Evolutionary conservation across 345 rosid species (phyloP), one percentile per base, ranked within the genome.

Genomic region (Eucalyptus camaldulensis): DNA sequence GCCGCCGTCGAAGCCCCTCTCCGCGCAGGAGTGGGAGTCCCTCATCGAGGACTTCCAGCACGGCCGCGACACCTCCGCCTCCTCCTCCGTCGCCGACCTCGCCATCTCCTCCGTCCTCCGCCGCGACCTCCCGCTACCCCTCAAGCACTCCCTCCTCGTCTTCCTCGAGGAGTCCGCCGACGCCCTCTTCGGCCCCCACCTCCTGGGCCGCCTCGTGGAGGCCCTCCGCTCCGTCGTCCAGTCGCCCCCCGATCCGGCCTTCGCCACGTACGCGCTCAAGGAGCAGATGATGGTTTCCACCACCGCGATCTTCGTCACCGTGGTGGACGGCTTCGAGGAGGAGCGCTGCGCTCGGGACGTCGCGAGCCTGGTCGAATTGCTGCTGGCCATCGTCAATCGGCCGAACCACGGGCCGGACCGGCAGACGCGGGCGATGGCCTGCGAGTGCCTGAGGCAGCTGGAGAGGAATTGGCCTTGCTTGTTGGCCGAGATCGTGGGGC

Each of bases 371-470:
- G 96, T 95, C 21, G 98, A 96, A 88, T 91, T 96, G 94, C 90
- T 97, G 8, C 89, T 97, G 44, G 93, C 95, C 15, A 94, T 98
- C 13, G 91, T 96, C 85, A 97, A 96, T 92, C 96, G 98, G 58
- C 99, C 98, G 14, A 98, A 98, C 87, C 99, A 97, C 53, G 96
- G 98, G 10, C 89, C 93, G 10, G 99, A 98, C 62, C 94, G 99
- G 49, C 98, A 98, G 31, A 94, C 97, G 3, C 94, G 99, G 60
- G 97, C 93, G n/a, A 86, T 94, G 12, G 99, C 99, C 7, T 95
- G 96, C 86, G 98, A 97, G 94, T 98, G 99, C 86, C 91, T 98
- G 86, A 95, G 99, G 17, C 96, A 98, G 90, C 89, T 98, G 47
- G 99, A 98, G 93, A 95, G 90, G 86, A 90, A 92, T 29, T 95